Evolutionary conservation across 139 green algal genomes (phyloP).

Genomic region (Chlorella sp.): DNA sequence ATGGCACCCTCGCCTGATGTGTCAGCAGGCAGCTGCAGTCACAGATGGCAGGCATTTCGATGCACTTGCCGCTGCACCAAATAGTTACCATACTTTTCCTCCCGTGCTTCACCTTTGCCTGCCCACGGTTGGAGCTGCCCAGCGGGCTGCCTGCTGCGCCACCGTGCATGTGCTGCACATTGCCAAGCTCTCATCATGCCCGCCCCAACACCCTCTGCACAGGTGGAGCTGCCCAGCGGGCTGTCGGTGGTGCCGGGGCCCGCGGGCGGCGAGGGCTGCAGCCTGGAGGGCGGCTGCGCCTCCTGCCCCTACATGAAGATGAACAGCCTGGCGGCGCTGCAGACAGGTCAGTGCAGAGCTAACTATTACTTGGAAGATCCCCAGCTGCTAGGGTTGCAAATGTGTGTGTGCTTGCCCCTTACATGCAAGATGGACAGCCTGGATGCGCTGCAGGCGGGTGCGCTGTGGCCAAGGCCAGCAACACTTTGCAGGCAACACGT

Average conservation of each 20-base stretch:
- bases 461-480: too few species aligned
- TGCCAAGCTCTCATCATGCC: neutral
- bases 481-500: too few species aligned
- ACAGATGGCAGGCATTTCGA: too few species aligned
- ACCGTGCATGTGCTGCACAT: neutral
- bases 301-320: conserved; percentile 99
- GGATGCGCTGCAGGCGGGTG: too few species aligned
- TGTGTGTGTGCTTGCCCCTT: neutral
- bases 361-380: neutral
- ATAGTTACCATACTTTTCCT: too few species aligned
- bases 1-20: too few species aligned
- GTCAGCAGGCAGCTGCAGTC: too few species aligned
- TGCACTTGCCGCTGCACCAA: too few species aligned
- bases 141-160: neutral
- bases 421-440: too few species aligned
- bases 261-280: conserved; percentile 91
- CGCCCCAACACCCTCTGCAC: neutral
- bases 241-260: conserved; percentile 73
- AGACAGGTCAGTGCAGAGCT: neutral
- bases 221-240: conserved; percentile 63
- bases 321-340: conserved; percentile 71
- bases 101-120: too few species aligned
- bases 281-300: conserved; percentile 91
- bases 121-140: neutral
- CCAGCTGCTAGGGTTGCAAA: neutral